These are phyloP conservation scores for Obba rivulosa DNA, from an alignment of 768 basidiomycete genomes.

Conservation along the genomic window DNA sequence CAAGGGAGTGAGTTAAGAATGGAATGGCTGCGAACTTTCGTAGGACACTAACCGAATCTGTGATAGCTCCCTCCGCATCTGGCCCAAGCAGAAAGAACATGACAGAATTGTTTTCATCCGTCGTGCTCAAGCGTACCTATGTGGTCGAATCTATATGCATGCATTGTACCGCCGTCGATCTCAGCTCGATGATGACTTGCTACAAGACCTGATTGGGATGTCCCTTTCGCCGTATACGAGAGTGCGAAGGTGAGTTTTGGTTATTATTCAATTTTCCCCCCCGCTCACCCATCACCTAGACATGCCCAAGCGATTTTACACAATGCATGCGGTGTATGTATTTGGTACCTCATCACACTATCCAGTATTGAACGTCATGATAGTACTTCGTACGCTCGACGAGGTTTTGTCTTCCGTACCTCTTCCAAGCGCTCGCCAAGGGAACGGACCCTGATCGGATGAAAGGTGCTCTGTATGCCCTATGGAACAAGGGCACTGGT, in stretches of 20 bases:
- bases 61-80: conserved; percentile 57
- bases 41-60: background rate
- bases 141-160: conserved; percentile 71
- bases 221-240: conserved; percentile 78
- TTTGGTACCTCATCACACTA: background rate
- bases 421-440: conserved; percentile 58
- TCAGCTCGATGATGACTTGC: conserved; percentile 63
- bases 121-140: conserved; percentile 75
- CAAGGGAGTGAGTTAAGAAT: conserved; percentile 47
- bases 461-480: conserved; percentile 87
- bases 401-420: conserved; percentile 51
- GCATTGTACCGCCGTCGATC: conserved; percentile 70
- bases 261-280: background rate
- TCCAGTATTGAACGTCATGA: background rate
- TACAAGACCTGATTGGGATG: conserved; percentile 64
- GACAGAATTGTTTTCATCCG: conserved; percentile 70
- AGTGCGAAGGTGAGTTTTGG: conserved; percentile 54
- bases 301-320: conserved; percentile 65
- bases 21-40: background rate
- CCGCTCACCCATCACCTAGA: conserved; percentile 29
- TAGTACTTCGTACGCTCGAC: conserved; percentile 73
- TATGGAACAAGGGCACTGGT: conserved; percentile 72
- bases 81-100: conserved; percentile 69
- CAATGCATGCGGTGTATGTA: conserved; percentile 57
- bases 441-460: conserved; percentile 88